These are phyloP conservation scores for Tetrapisispora iriomotensis DNA, from an alignment of 805 yeast species.

Conservation along the genomic window DNA sequence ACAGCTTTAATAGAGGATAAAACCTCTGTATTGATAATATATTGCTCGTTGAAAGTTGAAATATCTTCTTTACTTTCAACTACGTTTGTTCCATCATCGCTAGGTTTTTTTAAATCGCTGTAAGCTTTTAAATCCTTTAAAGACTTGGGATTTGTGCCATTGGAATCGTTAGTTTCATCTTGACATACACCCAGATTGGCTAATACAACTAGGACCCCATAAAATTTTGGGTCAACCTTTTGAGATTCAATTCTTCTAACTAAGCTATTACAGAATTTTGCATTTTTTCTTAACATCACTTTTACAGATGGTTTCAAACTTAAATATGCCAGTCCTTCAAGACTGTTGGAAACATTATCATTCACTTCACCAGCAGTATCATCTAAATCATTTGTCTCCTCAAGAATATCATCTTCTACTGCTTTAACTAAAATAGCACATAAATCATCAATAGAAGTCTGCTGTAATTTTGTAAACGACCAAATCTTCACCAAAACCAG, in stretches of 20 bases:
- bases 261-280: conserved; percentile 27
- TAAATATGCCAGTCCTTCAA: conserved; percentile 46
- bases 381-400: not conserved
- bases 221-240: conserved; percentile 8
- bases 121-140: conserved; percentile 25
- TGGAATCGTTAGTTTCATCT: conserved; percentile 8
- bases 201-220: conserved; percentile 28
- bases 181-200: conserved; percentile 26
- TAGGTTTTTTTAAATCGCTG: conserved; percentile 22
- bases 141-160: conserved; percentile 13
- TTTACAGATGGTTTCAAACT: conserved; percentile 34
- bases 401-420: not conserved
- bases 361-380: not conserved
- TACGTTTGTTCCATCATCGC: conserved; percentile 7
- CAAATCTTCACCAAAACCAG: conserved; percentile 48
- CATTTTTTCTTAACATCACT: conserved; percentile 31
- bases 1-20: conserved; percentile 14
- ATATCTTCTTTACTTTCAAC: conserved; percentile 14
- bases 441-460: conserved; percentile 26
- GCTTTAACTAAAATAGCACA: conserved; percentile 21
- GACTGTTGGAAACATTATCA: conserved; percentile 12
- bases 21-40: conserved; percentile 14
- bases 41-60: conserved; percentile 11
- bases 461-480: conserved; percentile 37
- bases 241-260: conserved; percentile 15